A percentile compares a stretch with the other conserved stretches of the same genome.
These are phyloP conservation scores for Meyerozyma sp. DNA, from an alignment of 1,139 yeast species.

Conservation along the genomic window DNA sequence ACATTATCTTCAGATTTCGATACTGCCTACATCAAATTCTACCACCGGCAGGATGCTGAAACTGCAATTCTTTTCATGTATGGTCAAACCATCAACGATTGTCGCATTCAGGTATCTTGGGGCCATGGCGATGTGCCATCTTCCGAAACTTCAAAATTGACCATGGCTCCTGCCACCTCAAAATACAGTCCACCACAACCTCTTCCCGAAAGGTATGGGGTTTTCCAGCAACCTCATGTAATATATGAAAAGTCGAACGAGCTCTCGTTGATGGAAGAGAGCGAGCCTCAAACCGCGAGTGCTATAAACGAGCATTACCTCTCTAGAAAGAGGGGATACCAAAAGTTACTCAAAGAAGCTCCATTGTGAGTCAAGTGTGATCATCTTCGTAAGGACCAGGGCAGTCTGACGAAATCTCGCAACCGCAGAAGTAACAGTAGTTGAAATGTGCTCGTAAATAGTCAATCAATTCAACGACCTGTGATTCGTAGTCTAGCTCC, in stretches of 20 bases:
- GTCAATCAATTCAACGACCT: constrained; percentile 3
- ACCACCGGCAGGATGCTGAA: constrained; percentile 32
- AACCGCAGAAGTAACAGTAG: constrained; percentile 49
- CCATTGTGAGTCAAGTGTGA: constrained; percentile 5
- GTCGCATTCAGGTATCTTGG: constrained; percentile 31
- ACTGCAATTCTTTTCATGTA: constrained; percentile 28
- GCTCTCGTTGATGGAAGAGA: constrained; percentile 12
- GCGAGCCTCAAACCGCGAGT: constrained; percentile 14
- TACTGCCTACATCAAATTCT: constrained; percentile 22
- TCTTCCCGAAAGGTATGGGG: constrained; percentile 7
- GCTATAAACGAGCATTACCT: constrained; percentile 15
- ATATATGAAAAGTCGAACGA: constrained; percentile 12
- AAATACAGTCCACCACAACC: not conserved
- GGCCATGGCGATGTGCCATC: constrained; percentile 14
- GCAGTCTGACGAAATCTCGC: constrained; percentile 27
- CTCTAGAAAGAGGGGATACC: constrained; percentile 9
- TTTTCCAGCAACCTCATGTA: constrained; percentile 13
- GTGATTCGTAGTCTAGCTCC: not conserved
- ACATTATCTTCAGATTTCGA: constrained; percentile 16
- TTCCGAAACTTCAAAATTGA: constrained; percentile 4
- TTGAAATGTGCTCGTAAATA: constrained; percentile 30
- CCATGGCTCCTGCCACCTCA: not conserved
- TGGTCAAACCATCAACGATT: constrained; percentile 26
- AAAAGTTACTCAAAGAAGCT: constrained; percentile 8
- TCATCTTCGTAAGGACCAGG: constrained; percentile 16